A percentile compares a stretch with the other conserved stretches of the same genome.
These are phyloP conservation scores for Aspergillus transmontanensis DNA, from an alignment of 2,329 filamentous ascomycete genomes.

Conservation along the genomic window DNA sequence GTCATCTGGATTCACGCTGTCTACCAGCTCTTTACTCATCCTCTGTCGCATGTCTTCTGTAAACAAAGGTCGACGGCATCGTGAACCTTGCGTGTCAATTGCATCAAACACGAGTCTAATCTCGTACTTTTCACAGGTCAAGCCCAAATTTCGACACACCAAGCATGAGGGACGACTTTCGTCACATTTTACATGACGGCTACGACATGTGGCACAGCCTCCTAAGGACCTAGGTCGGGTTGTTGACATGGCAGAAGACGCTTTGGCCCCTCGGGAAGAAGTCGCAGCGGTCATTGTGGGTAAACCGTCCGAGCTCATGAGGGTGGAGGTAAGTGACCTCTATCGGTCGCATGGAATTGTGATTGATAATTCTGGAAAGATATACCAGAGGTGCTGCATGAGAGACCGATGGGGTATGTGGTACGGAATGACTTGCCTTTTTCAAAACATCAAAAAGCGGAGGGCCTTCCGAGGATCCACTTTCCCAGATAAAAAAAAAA, in stretches of 20 bases:
- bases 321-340: neutral
- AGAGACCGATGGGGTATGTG: neutral
- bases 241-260: neutral
- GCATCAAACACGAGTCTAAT: slow-evolving; percentile 42
- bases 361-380: neutral
- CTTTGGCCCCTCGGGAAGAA: neutral
- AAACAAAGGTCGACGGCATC: slow-evolving; percentile 48
- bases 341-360: neutral
- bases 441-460: neutral
- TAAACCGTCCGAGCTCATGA: too few species aligned
- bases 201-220: slow-evolving; percentile 35
- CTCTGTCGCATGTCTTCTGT: slow-evolving; percentile 38
- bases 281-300: neutral
- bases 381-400: neutral
- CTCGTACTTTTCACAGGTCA: slow-evolving; percentile 46
- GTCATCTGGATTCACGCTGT: slow-evolving; percentile 26
- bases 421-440: neutral
- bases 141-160: slow-evolving; percentile 38
- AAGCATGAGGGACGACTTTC: slow-evolving; percentile 45
- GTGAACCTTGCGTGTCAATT: slow-evolving; percentile 24
- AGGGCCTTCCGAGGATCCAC: neutral
- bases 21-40: slow-evolving; percentile 41
- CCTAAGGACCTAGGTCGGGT: slow-evolving; percentile 7
- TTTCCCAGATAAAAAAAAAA: neutral
- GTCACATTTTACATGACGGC: slow-evolving; percentile 51